Percentiles rank a stretch among this genome's conserved stretches.
phyloP scores from a whole-genome alignment of 805 yeast genomes.

The Barnettozyma wickerhamii region DNA sequence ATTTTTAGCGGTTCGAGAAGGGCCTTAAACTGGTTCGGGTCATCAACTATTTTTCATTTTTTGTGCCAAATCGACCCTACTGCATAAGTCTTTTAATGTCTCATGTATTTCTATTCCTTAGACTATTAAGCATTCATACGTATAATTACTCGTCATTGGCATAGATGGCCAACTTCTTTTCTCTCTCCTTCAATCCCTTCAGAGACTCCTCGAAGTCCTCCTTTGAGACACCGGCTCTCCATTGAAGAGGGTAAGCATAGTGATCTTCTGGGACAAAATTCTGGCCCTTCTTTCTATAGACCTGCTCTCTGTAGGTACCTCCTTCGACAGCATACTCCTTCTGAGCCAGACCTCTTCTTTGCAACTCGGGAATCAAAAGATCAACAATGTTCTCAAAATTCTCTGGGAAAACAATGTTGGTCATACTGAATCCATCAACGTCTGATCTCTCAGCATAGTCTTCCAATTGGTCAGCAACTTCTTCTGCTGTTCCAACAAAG shows the following conservation, averaged over 20 bases:
- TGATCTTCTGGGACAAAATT: conserved; percentile 15
- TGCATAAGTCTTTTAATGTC: too few species aligned
- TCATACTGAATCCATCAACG: conserved; percentile 41
- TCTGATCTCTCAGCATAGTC: conserved; percentile 37
- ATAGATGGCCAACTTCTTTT: conserved; percentile 1
- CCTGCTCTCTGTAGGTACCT: conserved; percentile 32
- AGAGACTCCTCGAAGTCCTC: conserved; percentile 19
- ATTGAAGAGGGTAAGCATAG: conserved; percentile 8
- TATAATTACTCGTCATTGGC: neutral
- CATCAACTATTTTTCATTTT: neutral
- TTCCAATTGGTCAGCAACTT: conserved; percentile 38
- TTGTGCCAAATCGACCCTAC: neutral
- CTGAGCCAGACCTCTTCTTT: conserved; percentile 32
- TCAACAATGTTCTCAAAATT: conserved; percentile 37
- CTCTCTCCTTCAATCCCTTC: conserved; percentile 1
- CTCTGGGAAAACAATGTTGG: conserved; percentile 36
- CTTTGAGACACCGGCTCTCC: conserved; percentile 8
- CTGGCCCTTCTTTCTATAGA: conserved; percentile 27
- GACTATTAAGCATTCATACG: too few species aligned
- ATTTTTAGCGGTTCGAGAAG: too few species aligned
- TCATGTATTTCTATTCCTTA: neutral
- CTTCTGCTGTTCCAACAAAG: conserved; percentile 31
- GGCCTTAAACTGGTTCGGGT: too few species aligned
- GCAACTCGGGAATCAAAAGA: conserved; percentile 33
- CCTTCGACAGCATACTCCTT: conserved; percentile 15